phyloP scores from a whole-genome alignment of 257 asterid species.

The Cynanchum wilfordii region DNA sequence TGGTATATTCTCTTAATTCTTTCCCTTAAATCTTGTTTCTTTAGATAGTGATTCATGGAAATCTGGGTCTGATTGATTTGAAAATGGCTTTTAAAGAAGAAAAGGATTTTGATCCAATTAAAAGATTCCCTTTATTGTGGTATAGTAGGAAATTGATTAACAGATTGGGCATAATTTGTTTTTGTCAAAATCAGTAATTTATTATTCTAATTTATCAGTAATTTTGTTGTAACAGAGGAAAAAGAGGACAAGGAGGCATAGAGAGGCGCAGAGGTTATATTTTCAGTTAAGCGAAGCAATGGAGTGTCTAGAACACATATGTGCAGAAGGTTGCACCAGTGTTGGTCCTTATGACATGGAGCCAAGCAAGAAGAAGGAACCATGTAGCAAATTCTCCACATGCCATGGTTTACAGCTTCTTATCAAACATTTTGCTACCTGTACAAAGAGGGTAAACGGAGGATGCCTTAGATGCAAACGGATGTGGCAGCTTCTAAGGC shows the following conservation, averaged over 20 bases:
- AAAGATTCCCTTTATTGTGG: background rate
- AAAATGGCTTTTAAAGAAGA: background rate
- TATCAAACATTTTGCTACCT: constrained; percentile 68
- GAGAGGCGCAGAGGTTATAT: constrained; percentile 51
- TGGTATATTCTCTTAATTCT: constrained; percentile 33
- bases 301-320: constrained; percentile 84
- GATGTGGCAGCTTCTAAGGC: constrained; percentile 85
- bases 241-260: constrained; percentile 54
- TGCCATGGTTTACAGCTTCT: constrained; percentile 83
- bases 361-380: constrained; percentile 43
- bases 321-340: constrained; percentile 77
- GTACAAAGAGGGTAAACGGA: constrained; percentile 69
- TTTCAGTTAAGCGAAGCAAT: constrained; percentile 82
- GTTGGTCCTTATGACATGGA: constrained; percentile 73
- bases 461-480: constrained; percentile 69
- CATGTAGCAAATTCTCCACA: constrained; percentile 70
- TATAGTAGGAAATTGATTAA: background rate
- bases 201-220: too few relatives aligned
- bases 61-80: background rate
- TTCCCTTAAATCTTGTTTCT: background rate
- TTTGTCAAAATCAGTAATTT: background rate
- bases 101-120: background rate
- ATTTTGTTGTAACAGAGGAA: constrained; percentile 41
- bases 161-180: too few relatives aligned
- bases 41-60: background rate